A percentile compares a stretch with the other conserved stretches of the same genome.
Evolutionary conservation across 2,329 filamentous ascomycete genomes (phyloP).

Genomic region (Dactylellina cionopaga): DNA sequence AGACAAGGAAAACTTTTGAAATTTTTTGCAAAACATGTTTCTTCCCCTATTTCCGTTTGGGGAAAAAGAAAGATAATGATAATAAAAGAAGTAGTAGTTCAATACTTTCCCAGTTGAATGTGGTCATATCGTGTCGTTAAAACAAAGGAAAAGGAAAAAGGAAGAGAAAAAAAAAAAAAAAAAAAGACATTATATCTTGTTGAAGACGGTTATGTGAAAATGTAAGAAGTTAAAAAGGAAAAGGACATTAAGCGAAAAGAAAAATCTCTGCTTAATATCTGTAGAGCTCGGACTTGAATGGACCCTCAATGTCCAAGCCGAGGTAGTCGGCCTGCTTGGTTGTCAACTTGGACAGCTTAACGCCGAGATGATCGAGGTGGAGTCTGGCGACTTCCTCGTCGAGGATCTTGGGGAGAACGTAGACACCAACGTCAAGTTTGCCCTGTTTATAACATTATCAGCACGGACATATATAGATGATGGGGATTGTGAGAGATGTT

Average conservation of each 20-base stretch:
- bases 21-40: constrained; percentile 20
- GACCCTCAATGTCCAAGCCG: constrained; percentile 82
- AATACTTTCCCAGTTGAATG: constrained; percentile 58
- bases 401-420: constrained; percentile 97
- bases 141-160: constrained; percentile 54
- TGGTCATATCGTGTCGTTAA: constrained; percentile 53
- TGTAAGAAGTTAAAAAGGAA: background rate
- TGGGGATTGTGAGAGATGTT: constrained; percentile 56
- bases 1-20: too few relatives aligned
- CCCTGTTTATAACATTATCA: constrained; percentile 61
- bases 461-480: background rate
- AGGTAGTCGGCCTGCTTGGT: constrained; percentile 93
- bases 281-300: constrained; percentile 93
- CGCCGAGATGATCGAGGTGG: constrained; percentile 86
- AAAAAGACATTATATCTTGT: constrained; percentile 50
- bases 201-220: constrained; percentile 1
- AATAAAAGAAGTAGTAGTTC: background rate
- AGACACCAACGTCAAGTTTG: constrained; percentile 91
- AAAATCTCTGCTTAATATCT: constrained; percentile 72
- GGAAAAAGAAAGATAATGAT: constrained; percentile 49
- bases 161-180: constrained; percentile 32
- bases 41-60: constrained; percentile 15
- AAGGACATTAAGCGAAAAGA: background rate
- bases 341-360: constrained; percentile 87
- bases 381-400: constrained; percentile 98